Percentiles rank a stretch among this genome's conserved stretches.
Evolutionary conservation across 225 moss, liverwort and hornwort genomes (phyloP).

Genomic region (Pseudisothecium myosuroides): DNA sequence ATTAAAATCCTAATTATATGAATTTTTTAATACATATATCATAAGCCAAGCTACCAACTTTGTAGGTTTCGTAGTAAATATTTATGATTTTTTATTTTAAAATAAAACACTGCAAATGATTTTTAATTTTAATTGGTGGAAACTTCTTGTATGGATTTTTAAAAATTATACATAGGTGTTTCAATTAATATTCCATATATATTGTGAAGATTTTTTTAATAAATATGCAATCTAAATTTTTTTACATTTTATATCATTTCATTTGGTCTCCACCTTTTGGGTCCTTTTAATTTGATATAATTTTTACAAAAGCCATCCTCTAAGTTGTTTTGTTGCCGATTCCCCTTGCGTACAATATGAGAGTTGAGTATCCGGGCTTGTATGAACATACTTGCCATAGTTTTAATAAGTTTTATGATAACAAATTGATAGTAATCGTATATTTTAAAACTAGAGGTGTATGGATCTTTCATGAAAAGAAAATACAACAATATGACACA

Average conservation of each 20-base stretch:
- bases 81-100: no score
- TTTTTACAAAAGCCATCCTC: not conserved
- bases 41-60: accelerated
- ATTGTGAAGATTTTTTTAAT: no score
- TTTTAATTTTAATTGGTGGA: not conserved
- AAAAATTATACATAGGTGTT: not conserved
- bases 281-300: not conserved
- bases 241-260: not conserved
- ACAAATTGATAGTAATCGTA: no score
- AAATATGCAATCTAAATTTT: not conserved
- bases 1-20: not conserved
- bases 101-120: not conserved
- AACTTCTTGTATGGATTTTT: not conserved
- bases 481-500: no score
- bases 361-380: accelerated
- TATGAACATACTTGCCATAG: not conserved
- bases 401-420: not conserved
- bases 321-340: no score
- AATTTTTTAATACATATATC: not conserved
- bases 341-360: no score
- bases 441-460: not conserved
- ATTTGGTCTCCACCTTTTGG: not conserved
- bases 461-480: not conserved
- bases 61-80: accelerated
- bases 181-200: no score